phyloP scores from a whole-genome alignment of 345 rosid genomes.

The Eucalyptus lansdowneana region DNA sequence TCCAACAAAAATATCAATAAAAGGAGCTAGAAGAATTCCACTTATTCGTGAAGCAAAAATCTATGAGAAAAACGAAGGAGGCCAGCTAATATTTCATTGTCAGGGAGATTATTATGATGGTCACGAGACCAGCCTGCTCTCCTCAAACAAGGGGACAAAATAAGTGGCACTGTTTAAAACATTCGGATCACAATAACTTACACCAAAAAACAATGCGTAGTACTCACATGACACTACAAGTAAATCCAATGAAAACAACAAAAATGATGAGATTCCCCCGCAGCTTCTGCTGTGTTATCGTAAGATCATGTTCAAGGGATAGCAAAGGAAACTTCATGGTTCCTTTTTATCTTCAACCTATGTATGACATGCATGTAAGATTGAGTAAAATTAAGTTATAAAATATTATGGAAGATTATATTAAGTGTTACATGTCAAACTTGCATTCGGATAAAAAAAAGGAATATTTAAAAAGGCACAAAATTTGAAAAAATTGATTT shows the following conservation, averaged over 20 bases:
- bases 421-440: not conserved
- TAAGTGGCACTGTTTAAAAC: not conserved
- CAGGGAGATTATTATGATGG: not conserved
- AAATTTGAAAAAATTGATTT: not conserved
- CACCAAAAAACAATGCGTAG: not conserved
- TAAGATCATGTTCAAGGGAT: not conserved
- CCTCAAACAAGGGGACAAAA: not conserved
- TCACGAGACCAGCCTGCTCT: not conserved
- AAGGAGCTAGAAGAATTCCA: not conserved
- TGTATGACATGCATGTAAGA: not conserved
- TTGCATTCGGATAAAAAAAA: not conserved
- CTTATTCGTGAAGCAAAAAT: not conserved
- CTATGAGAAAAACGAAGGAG: not conserved
- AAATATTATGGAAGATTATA: not conserved
- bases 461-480: not conserved
- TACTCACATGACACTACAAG: not conserved
- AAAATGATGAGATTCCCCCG: not conserved
- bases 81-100: not conserved
- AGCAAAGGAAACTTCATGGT: not conserved
- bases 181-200: not conserved
- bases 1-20: not conserved
- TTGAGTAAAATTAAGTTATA: not conserved
- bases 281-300: not conserved
- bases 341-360: not conserved
- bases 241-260: not conserved